A percentile compares a stretch with the other conserved stretches of the same genome.
Conservation (phyloP, 495 filamentous ascomycete species). For the Aspergillus nidulans region DNA sequence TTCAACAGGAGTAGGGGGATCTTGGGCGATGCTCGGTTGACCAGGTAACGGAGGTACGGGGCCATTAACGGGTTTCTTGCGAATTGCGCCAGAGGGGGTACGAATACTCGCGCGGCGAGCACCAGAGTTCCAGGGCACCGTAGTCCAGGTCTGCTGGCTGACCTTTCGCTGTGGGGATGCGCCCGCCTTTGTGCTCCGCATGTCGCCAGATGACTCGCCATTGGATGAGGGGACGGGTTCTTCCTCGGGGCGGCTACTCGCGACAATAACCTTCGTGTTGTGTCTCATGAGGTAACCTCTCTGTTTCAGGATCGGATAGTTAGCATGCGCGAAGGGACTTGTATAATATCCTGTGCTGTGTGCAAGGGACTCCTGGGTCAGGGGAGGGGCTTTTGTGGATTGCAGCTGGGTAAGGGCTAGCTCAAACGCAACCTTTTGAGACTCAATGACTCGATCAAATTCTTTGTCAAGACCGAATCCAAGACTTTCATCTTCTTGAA, state of each 20-base stretch:
- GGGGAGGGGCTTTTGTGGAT: constrained; percentile 9
- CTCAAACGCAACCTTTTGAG: constrained; percentile 86
- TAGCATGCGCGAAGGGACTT: constrained; percentile 43
- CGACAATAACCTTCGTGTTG: constrained; percentile 94
- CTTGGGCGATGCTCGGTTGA: constrained; percentile 71
- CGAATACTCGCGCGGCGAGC: constrained; percentile 63
- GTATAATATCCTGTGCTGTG: constrained; percentile 4
- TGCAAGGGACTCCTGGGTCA: constrained; percentile 10
- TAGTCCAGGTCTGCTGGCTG: constrained; percentile 85
- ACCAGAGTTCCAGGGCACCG: constrained; percentile 91
- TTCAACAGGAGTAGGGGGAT: constrained; percentile 55
- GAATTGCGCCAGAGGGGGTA: constrained; percentile 53
- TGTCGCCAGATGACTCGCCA: constrained; percentile 50
- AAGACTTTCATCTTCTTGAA: constrained; percentile 50
- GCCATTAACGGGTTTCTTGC: constrained; percentile 59
- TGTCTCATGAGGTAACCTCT: constrained; percentile 98
- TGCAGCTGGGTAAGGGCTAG: constrained; percentile 43
- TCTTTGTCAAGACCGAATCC: constrained; percentile 84
- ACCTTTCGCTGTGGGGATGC: constrained; percentile 70
- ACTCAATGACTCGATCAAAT: constrained; percentile 92
- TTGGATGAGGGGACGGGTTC: constrained; percentile 32
- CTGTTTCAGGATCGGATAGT: constrained; percentile 59
- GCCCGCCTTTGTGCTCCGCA: constrained; percentile 56
- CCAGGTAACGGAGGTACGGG: constrained; percentile 81
- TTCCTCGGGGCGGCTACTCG: constrained; percentile 61